Conservation (phyloP, 306 rosid species). For the Glycine soja region DNA sequence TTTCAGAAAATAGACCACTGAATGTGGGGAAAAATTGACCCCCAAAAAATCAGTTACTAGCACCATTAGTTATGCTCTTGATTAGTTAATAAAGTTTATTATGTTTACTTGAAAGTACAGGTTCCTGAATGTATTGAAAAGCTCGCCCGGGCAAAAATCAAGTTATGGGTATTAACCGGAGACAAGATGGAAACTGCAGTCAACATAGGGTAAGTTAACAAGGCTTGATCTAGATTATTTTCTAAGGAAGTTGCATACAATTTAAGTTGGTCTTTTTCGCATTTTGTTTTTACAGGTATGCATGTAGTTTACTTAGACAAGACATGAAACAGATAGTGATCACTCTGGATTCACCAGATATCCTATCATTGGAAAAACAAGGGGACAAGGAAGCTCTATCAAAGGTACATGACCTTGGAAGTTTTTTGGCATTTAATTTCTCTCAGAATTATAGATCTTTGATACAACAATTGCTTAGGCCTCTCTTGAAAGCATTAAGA, state of each 20-base stretch:
- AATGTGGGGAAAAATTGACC: background rate
- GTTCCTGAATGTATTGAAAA: slow-evolving; percentile 85
- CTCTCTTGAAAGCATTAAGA: slow-evolving; percentile 66
- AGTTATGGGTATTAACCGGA: slow-evolving; percentile 94
- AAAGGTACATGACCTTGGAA: slow-evolving; percentile 57
- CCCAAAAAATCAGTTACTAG: background rate
- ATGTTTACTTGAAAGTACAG: slow-evolving; percentile 58
- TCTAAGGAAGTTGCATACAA: slow-evolving; percentile 39
- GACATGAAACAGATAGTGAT: slow-evolving; percentile 77
- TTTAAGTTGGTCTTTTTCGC: background rate
- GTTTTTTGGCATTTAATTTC: slow-evolving; percentile 11
- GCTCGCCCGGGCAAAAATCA: slow-evolving; percentile 78
- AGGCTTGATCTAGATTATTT: slow-evolving; percentile 27
- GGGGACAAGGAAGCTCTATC: slow-evolving; percentile 63
- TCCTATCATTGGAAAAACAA: slow-evolving; percentile 66
- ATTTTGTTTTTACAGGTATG: slow-evolving; percentile 61
- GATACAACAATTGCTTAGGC: slow-evolving; percentile 64
- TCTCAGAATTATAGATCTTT: slow-evolving; percentile 41
- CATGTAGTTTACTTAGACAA: slow-evolving; percentile 84
- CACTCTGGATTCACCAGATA: slow-evolving; percentile 78
- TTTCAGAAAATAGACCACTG: slow-evolving; percentile 1
- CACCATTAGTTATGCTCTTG: slow-evolving; percentile 15
- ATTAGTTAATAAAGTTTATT: slow-evolving; percentile 38
- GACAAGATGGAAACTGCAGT: slow-evolving; percentile 97
- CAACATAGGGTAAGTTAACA: slow-evolving; percentile 71